Evolutionary conservation across 306 rosid genomes (phyloP), one percentile per base, ranked within the genome.

Genomic region (Rubus idaeus): DNA sequence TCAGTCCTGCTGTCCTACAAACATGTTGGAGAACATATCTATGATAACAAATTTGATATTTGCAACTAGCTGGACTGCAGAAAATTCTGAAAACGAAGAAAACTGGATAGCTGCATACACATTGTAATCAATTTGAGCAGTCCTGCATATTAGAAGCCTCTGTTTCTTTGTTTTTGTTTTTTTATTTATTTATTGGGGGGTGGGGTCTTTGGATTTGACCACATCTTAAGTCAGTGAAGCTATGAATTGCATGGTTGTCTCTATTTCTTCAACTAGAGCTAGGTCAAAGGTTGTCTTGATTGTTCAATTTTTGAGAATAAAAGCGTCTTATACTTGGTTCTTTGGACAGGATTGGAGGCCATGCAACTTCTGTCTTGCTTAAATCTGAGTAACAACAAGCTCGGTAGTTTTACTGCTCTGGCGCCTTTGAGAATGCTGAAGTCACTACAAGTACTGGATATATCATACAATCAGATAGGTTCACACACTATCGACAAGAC

Each of bases 351-450:
- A 50, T 77, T 95, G 91, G 97, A 92, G 85, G 91, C 93, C 57
- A 77, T 95, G 96, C 98, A 90, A 80, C 97, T 92, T 80, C 90
- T 92, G 16, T 86, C 91, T 79, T 75, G 85, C 89, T 86, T 91
- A 80, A 95, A 90, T 82, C 81, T 92, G 86, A 84, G 96, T 78
- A 80, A 88, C 87, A 96, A 96, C 76, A 92, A 87, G 74, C 70
- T 96, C 18, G 35, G 89, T 44, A 89, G 88, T 85, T 82, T 96
- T 77, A 89, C 94, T 77, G 83, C 97, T 44, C 70, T 96, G 82
- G 94, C 68, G 58, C 92, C 97, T 64, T 84, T 92, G 67, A 89
- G 87, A 89, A 77, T 47, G 71, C 60, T 91, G 26, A 87, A 81
- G 80, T 90, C 90, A 21, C 90, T 95, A 12, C 82, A 86, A 79